Conservation (phyloP, 805 yeast species). For the Cyberlindnera petersonii region DNA sequence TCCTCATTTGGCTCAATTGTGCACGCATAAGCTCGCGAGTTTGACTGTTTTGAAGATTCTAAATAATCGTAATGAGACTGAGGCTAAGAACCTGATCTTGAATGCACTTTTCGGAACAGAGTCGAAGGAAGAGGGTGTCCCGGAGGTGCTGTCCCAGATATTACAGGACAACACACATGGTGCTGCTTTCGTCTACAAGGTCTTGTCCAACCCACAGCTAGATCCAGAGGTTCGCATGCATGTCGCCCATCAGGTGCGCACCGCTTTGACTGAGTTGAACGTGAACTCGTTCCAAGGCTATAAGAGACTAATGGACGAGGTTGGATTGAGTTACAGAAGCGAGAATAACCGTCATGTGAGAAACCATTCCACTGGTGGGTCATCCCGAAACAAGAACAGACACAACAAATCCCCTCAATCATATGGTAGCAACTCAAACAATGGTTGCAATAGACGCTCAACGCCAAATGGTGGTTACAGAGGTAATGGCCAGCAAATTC, state of each 20-base stretch:
- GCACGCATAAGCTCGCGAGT: slow-evolving; percentile 81
- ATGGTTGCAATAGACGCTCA: slow-evolving; percentile 13
- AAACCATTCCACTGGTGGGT: slow-evolving; percentile 24
- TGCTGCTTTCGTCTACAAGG: slow-evolving; percentile 73
- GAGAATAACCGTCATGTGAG: slow-evolving; percentile 22
- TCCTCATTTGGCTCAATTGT: slow-evolving; percentile 58
- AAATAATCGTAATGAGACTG: slow-evolving; percentile 60
- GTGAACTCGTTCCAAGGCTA: slow-evolving; percentile 62
- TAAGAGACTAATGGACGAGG: slow-evolving; percentile 87
- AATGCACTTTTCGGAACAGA: slow-evolving; percentile 59
- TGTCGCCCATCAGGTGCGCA: slow-evolving; percentile 58
- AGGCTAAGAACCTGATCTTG: slow-evolving; percentile 59
- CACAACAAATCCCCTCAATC: slow-evolving; percentile 22
- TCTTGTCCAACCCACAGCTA: slow-evolving; percentile 67
- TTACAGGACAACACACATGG: slow-evolving; percentile 68
- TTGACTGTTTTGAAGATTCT: slow-evolving; percentile 76
- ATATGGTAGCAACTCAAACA: not conserved
- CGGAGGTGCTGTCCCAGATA: slow-evolving; percentile 50
- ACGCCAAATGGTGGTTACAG: slow-evolving; percentile 9
- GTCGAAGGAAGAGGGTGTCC: slow-evolving; percentile 28
- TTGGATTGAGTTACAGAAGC: slow-evolving; percentile 49
- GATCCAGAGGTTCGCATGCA: slow-evolving; percentile 53
- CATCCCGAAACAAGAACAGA: slow-evolving; percentile 17
- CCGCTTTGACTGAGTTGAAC: slow-evolving; percentile 56
- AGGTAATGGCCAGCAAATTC: slow-evolving; percentile 4